These are phyloP conservation scores for Limonium bicolor DNA, from an alignment of 148 eudicot species.

Conservation along the genomic window DNA sequence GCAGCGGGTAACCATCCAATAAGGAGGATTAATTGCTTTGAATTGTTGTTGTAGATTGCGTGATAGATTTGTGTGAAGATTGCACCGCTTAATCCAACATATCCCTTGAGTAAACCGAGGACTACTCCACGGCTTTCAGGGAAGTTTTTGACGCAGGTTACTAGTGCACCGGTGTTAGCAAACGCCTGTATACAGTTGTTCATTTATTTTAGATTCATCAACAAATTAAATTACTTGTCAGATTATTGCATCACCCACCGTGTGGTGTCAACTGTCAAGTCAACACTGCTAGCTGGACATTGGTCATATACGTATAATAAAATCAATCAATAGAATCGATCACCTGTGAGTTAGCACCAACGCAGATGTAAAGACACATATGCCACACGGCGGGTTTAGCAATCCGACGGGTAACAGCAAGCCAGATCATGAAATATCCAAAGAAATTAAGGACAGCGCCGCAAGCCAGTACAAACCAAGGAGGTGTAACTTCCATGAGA, in stretches of 20 bases:
- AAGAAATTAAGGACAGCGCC: conserved; percentile 7
- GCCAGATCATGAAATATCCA: conserved; percentile 11
- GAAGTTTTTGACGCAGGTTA: conserved; percentile 14
- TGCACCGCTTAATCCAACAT: conserved; percentile 11
- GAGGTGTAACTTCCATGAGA: conserved; percentile 10
- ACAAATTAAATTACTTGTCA: neutral
- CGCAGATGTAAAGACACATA: conserved; percentile 11
- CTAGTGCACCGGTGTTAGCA: conserved; percentile 10
- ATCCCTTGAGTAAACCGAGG: conserved; percentile 10
- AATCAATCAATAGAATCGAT: neutral
- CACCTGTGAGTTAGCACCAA: conserved; percentile 8
- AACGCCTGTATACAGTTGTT: neutral
- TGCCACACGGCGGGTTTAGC: conserved; percentile 10
- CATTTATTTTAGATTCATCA: neutral
- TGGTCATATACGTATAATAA: too few relatives aligned
- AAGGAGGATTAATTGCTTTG: conserved; percentile 1
- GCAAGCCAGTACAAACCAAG: conserved; percentile 4
- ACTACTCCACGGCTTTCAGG: conserved; percentile 7
- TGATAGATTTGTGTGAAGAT: conserved; percentile 8
- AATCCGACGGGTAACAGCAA: conserved; percentile 5
- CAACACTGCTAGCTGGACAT: neutral
- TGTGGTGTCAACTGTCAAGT: neutral
- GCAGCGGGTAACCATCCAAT: conserved; percentile 8
- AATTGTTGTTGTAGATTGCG: conserved; percentile 3
- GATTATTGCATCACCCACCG: neutral